phyloP scores from a whole-genome alignment of 768 basidiomycete species.

The Dendrothele bispora region DNA sequence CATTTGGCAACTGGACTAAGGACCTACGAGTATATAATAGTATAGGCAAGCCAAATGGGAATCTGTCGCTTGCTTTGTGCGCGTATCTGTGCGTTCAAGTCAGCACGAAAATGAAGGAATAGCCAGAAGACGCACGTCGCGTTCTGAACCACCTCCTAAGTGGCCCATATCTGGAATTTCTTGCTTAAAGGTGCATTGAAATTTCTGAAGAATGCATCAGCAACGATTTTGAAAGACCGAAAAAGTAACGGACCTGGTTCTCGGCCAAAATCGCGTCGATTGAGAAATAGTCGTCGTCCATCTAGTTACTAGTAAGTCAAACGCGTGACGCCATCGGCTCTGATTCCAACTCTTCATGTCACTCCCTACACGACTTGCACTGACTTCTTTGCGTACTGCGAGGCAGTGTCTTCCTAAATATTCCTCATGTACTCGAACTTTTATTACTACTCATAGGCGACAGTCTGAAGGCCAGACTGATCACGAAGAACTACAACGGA shows the following conservation, averaged over 20 bases:
- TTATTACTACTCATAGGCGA: constrained; percentile 27
- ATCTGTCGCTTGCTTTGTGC: constrained; percentile 75
- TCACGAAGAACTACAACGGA: too few species aligned
- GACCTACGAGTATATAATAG: constrained; percentile 75
- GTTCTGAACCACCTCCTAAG: constrained; percentile 81
- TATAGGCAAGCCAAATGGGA: constrained; percentile 91
- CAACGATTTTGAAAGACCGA: neutral
- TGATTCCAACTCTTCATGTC: neutral
- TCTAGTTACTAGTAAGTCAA: constrained; percentile 25
- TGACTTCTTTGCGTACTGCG: neutral
- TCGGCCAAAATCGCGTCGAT: constrained; percentile 90
- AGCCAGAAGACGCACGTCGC: constrained; percentile 57
- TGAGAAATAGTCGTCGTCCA: constrained; percentile 93
- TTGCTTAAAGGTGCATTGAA: constrained; percentile 90
- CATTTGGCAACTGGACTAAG: neutral
- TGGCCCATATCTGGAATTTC: constrained; percentile 87
- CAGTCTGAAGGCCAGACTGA: constrained; percentile 9
- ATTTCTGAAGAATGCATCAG: constrained; percentile 53
- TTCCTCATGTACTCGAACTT: constrained; percentile 17
- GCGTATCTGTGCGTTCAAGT: constrained; percentile 59
- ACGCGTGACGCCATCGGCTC: neutral
- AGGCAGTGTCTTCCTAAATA: neutral
- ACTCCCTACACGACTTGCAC: neutral
- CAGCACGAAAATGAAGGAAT: constrained; percentile 12
- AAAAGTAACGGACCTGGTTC: constrained; percentile 76